Base-by-base conservation (phyloP, 352 stramenopile species). In the Phytophthora boehmeriae region DNA sequence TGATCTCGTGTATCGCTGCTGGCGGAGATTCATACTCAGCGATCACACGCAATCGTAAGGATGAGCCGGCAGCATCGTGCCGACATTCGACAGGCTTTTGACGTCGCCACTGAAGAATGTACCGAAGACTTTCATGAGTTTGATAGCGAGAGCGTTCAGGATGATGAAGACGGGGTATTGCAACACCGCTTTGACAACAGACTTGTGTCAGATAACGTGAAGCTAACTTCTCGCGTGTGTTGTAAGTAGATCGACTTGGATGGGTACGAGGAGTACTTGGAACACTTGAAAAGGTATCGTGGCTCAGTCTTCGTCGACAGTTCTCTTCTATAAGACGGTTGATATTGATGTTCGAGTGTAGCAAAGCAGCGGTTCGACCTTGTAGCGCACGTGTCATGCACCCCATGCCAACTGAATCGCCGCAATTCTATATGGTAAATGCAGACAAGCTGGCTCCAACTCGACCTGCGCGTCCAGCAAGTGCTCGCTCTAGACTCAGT, bases 361-460 rank as follows among this genome's bases (percentile, higher is more conserved):
- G 80, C 38, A 75, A 83, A 68, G 38, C 68, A 5, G 54, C 58
- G 20, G 20, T 68, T 54, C 70, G 80, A 10, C 77, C 74, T 20
- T 75, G 70, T 9, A 85, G 75, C 39, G 75, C 73, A 2, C 72
- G 73, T 14, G 34, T 68, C 1, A 5, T 74, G 35, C 75, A 68
- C 8, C 75, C 64, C 23, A 63, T 78, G 35, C 75, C 75, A 20
- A 76, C 59, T 11, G 80, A 89, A 49, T 77, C 77, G 0, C 68
- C 77, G 0, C 65, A 80, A 41, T 85, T 88, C 42, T 88, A 83
- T 49, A 86, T 86, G 77, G 66, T 75, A 8, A 79, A 83, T 39
- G 49, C 61, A 5, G 58, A 66, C 23, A 86, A 83, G 41, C 69
- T 72, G 11, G 52, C 64, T 16, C 51, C 62, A 10, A 58, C 41